Percentiles rank a stretch among this genome's conserved stretches.
phyloP scores from a whole-genome alignment of 192 early-diverging fungal species.

The Chytriomyces sp. region DNA sequence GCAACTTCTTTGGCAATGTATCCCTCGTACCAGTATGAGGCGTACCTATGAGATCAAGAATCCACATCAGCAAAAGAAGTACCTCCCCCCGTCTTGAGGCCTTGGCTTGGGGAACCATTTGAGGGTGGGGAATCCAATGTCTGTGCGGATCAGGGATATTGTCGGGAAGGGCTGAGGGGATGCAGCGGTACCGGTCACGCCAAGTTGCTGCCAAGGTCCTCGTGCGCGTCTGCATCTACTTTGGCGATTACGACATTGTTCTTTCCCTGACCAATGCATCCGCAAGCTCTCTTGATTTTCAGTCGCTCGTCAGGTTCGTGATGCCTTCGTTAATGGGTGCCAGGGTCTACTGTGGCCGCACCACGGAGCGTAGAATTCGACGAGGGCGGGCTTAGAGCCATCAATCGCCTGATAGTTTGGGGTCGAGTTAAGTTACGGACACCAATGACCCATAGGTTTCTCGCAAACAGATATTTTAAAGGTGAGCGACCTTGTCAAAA shows the following conservation, averaged over 20 bases:
- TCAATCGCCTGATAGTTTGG: constrained; percentile 61
- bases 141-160: too few species aligned
- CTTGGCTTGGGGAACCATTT: constrained; percentile 94
- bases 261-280: constrained; percentile 71
- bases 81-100: constrained; percentile 73
- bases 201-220: constrained; percentile 78
- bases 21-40: constrained; percentile 78
- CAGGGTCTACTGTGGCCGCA: constrained; percentile 77
- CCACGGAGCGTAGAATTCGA: constrained; percentile 90
- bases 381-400: constrained; percentile 73
- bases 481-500: constrained; percentile 61
- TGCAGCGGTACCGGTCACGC: constrained; percentile 43
- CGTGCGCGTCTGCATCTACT: constrained; percentile 76
- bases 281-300: too few species aligned
- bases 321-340: constrained; percentile 71
- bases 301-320: too few species aligned
- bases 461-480: too few species aligned
- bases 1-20: constrained; percentile 80
- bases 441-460: too few species aligned
- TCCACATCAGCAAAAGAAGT: constrained; percentile 59
- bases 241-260: constrained; percentile 83
- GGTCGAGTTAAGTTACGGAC: too few species aligned
- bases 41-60: constrained; percentile 53
- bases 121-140: constrained; percentile 83
- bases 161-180: too few species aligned